Evolutionary conservation across 495 filamentous ascomycete genomes (phyloP).

Genomic region (Xeromyces bisporus): DNA sequence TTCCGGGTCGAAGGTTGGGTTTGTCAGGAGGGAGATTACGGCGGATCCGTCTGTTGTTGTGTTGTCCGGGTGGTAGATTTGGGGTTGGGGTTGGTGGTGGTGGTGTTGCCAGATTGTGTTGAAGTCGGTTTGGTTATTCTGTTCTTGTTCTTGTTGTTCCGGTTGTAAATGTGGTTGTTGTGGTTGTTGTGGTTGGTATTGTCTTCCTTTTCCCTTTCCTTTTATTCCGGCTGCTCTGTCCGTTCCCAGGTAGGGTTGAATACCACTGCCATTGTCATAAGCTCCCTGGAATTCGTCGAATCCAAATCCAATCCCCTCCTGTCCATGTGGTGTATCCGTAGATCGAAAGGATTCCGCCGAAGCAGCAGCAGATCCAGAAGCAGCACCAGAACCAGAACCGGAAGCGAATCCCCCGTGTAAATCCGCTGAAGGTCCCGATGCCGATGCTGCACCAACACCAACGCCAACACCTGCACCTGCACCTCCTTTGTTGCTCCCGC

Average conservation of each 20-base stretch:
- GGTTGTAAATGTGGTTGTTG: constrained; percentile 1
- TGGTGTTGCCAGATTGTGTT: constrained; percentile 9
- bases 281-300: constrained; percentile 16
- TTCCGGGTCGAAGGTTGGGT: constrained; percentile 37
- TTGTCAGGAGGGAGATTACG: constrained; percentile 33
- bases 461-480: too few species aligned
- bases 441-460: constrained; percentile 5
- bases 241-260: neutral
- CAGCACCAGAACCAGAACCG: constrained; percentile 3
- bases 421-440: constrained; percentile 6
- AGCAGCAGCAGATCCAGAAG: neutral
- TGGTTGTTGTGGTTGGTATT: too few species aligned
- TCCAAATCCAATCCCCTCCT: constrained; percentile 9
- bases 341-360: constrained; percentile 11
- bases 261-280: constrained; percentile 2
- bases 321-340: constrained; percentile 1
- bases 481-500: constrained; percentile 11
- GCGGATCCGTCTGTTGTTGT: constrained; percentile 31
- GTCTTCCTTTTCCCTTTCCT: constrained; percentile 9
- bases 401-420: constrained; percentile 2
- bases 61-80: constrained; percentile 1
- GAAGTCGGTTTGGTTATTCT: constrained; percentile 2
- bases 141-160: constrained; percentile 1
- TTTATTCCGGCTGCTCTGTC: neutral
- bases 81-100: neutral